Percentiles rank a stretch among this genome's conserved stretches.
Evolutionary conservation across 169 alveolate genomes (phyloP).

Genomic region (Eimeria brunetti): DNA sequence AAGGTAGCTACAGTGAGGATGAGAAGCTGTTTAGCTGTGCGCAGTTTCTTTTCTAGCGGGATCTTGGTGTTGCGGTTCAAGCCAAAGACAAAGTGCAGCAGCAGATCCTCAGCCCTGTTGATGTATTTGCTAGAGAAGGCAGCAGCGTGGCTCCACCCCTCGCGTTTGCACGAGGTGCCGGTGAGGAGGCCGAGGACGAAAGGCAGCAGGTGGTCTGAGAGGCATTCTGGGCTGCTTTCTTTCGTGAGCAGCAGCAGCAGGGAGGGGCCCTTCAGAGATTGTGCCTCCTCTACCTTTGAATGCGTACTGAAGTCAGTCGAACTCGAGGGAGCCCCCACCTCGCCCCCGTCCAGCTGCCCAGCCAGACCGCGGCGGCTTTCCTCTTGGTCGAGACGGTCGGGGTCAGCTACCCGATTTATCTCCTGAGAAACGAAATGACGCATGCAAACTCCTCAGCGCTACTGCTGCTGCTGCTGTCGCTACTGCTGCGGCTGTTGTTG

Average conservation of each 20-base stretch:
- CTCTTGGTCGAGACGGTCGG: conserved; percentile 59
- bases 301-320: conserved; percentile 33
- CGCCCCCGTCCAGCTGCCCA: conserved; percentile 18
- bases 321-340: neutral
- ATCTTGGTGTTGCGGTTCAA: conserved; percentile 33
- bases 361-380: conserved; percentile 40
- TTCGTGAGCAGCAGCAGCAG: conserved; percentile 53
- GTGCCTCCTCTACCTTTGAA: conserved; percentile 72
- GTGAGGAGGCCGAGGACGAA: conserved; percentile 58
- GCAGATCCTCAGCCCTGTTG: conserved; percentile 63
- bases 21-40: conserved; percentile 67
- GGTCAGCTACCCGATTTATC: conserved; percentile 63
- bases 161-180: conserved; percentile 47
- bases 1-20: conserved; percentile 64
- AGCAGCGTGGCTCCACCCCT: conserved; percentile 31
- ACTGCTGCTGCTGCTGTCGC: no score
- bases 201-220: conserved; percentile 27
- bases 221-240: conserved; percentile 25
- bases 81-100: conserved; percentile 66
- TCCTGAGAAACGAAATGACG: conserved; percentile 19
- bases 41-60: conserved; percentile 12
- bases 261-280: conserved; percentile 71
- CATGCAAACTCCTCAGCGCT: neutral
- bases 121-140: conserved; percentile 65
- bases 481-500: neutral